Conservation (phyloP, 176 grass and related monocot genomes). For the Phoenix dactylifera region DNA sequence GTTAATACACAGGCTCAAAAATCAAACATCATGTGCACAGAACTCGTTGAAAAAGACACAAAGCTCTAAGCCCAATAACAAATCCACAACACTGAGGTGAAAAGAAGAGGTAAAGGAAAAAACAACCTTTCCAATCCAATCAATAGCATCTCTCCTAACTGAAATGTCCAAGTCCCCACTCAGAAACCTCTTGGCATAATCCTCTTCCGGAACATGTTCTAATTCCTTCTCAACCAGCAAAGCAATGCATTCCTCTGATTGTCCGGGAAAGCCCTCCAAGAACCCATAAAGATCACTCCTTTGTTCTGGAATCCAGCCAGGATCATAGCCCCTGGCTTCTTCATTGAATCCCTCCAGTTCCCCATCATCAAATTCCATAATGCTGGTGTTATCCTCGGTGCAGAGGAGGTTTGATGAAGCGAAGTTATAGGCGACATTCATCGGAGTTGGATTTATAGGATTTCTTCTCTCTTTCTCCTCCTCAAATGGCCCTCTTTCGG, state of each 20-base stretch:
- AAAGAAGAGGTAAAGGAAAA: conserved; percentile 1
- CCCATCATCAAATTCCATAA: no score
- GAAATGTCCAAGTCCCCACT: conserved; percentile 36
- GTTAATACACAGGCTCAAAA: no score
- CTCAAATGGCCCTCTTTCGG: background rate
- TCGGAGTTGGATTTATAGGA: no score
- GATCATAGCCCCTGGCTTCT: background rate
- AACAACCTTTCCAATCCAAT: conserved; percentile 80
- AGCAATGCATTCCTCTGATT: conserved; percentile 38
- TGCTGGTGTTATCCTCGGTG: no score
- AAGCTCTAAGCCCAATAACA: no score
- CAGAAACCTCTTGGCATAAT: conserved; percentile 43
- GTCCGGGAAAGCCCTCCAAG: conserved; percentile 29
- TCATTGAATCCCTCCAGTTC: no score
- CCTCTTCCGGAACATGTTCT: conserved; percentile 39
- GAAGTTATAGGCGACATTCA: no score
- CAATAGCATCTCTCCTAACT: conserved; percentile 67
- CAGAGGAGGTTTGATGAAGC: no score
- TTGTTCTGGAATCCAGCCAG: background rate
- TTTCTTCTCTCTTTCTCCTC: background rate
- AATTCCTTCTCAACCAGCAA: conserved; percentile 45
- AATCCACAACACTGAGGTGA: background rate
- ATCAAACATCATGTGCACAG: no score
- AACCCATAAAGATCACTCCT: conserved; percentile 10
- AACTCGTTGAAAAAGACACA: no score